Base-by-base conservation (phyloP, 2,329 filamentous ascomycete genomes). In the Zymoseptoria ardabiliae region DNA sequence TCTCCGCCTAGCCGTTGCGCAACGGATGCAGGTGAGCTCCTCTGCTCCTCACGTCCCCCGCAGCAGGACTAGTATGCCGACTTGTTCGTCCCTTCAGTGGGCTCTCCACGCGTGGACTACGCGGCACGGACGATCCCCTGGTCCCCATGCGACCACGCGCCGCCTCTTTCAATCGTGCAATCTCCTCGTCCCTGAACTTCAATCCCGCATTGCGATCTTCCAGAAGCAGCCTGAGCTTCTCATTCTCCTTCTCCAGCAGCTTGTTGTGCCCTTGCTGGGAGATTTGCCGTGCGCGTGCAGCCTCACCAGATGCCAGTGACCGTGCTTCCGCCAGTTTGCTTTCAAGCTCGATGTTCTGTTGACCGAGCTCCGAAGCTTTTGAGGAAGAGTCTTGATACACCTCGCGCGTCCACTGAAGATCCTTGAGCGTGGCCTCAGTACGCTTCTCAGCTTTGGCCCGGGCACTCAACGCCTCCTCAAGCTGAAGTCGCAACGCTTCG, bases 341-440 rank as follows among this genome's bases (percentile, higher is more conserved):
- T 56, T 76, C 74, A 2, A 86, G 75, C 7, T 76, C 72, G 19
- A 70, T 71, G 63, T 81, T 82, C 65, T 83, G 79, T 1, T 72
- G 67, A 20, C 74, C 72, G 2, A 84, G 71, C 17, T 76, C 74
- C 13, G 74, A 74, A 2, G 78, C 79, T 1, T 75, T 70, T 30
- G 78, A 77, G 8, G 82, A 83, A 0, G 81, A 79, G 21, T 81
- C 76, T 65, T 87, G 85, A 66, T 88, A 89, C 9, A 79, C 75
- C 3, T 77, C 76, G 56, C 82, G 80, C 11, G 79, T 74, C 66
- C 85, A 89, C 1, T 85, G 82, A 23, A 79, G 74, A 3, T 85
- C 82, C 13, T 74, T 75, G 25, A 80, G 72, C 1, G 71, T 62
- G 13, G 65, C 71, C 30, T 69, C 61, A 11, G 75, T 70, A 7